Evolutionary conservation across 345 rosid genomes (phyloP).

Genomic region (Anastatica hierochuntica): DNA sequence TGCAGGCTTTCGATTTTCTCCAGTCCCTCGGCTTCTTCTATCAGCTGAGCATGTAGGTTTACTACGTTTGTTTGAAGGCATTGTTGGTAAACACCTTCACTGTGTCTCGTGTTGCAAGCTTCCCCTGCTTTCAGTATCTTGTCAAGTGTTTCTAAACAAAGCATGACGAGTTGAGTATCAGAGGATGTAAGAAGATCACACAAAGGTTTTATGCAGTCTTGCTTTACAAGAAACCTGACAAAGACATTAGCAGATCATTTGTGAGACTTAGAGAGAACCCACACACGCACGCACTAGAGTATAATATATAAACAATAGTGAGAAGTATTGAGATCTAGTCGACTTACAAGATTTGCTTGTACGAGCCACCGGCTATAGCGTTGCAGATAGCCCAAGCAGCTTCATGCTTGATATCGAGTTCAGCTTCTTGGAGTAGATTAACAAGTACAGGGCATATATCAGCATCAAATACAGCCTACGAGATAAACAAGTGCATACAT

Average conservation of each 20-base stretch:
- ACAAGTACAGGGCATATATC: conserved; percentile 35
- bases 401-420: conserved; percentile 38
- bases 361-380: conserved; percentile 42
- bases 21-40: conserved; percentile 47
- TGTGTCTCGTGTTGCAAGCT: conserved; percentile 28
- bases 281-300: too few relatives aligned
- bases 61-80: conserved; percentile 23
- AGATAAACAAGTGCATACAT: conserved; percentile 5
- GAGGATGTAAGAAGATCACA: conserved; percentile 46
- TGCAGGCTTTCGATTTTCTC: conserved; percentile 51
- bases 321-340: neutral
- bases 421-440: conserved; percentile 42
- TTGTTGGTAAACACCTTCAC: conserved; percentile 27
- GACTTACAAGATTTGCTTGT: conserved; percentile 43
- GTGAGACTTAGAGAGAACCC: too few relatives aligned
- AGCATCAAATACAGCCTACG: conserved; percentile 42
- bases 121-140: conserved; percentile 52
- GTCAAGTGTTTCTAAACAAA: conserved; percentile 48
- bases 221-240: conserved; percentile 33
- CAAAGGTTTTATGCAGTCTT: conserved; percentile 46
- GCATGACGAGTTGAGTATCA: conserved; percentile 36
- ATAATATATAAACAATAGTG: neutral
- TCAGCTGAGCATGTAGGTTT: conserved; percentile 43
- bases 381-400: conserved; percentile 35
- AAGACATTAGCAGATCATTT: neutral